Percentiles rank a stretch among this genome's conserved stretches.
These are phyloP conservation scores for Yamadazyma sp. DNA, from an alignment of 805 yeast genomes.

Conservation along the genomic window DNA sequence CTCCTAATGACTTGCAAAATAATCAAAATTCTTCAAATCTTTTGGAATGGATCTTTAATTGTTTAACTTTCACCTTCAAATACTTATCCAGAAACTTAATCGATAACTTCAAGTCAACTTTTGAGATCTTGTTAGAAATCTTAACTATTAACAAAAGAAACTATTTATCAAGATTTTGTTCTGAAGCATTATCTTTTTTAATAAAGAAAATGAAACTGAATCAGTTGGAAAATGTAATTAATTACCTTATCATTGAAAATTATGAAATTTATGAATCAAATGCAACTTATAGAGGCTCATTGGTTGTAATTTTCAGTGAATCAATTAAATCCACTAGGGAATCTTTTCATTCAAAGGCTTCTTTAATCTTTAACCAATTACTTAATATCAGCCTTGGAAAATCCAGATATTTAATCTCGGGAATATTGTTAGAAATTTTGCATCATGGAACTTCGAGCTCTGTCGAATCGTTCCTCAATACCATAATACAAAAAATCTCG, in stretches of 20 bases:
- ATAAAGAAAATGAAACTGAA: conserved; percentile 62
- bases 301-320: conserved; percentile 64
- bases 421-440: conserved; percentile 52
- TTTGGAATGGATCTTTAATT: conserved; percentile 80
- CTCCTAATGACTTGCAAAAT: conserved; percentile 49
- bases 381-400: conserved; percentile 30
- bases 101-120: conserved; percentile 64
- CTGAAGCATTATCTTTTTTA: conserved; percentile 85
- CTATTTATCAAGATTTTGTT: conserved; percentile 75
- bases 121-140: conserved; percentile 59
- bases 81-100: conserved; percentile 68
- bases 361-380: conserved; percentile 44
- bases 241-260: conserved; percentile 37
- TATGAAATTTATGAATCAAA: conserved; percentile 30
- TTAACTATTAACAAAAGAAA: conserved; percentile 56
- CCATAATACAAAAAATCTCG: conserved; percentile 1
- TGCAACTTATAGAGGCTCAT: conserved; percentile 52
- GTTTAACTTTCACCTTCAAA: conserved; percentile 86
- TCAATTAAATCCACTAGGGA: conserved; percentile 70
- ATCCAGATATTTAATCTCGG: conserved; percentile 44
- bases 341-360: conserved; percentile 71
- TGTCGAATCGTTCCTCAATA: conserved; percentile 8
- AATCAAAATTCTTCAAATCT: conserved; percentile 54
- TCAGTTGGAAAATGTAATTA: conserved; percentile 45
- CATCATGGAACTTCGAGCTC: conserved; percentile 43